Evolutionary conservation across 2,329 filamentous ascomycete species (phyloP).

Genomic region (Epicoccum nigrum): DNA sequence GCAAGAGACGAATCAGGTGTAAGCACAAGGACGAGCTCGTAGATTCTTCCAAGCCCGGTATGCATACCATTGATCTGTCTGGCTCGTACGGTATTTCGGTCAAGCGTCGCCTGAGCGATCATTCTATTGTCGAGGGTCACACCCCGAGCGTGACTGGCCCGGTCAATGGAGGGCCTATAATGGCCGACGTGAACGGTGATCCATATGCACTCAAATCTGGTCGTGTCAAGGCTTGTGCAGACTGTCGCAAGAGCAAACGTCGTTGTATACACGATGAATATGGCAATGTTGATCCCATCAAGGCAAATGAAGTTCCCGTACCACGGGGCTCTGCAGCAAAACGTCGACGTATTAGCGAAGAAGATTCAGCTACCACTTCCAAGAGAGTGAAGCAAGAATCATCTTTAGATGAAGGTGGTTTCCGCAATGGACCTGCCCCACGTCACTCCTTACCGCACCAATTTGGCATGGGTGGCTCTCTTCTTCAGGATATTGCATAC

Average conservation of each 20-base stretch:
- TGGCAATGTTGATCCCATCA: constrained; percentile 68
- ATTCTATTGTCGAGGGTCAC: constrained; percentile 30
- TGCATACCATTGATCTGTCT: constrained; percentile 41
- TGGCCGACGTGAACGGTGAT: constrained; percentile 45
- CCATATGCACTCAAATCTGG: constrained; percentile 60
- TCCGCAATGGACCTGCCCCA: constrained; percentile 28
- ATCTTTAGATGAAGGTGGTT: constrained; percentile 27
- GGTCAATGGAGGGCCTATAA: constrained; percentile 39
- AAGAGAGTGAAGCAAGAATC: constrained; percentile 41
- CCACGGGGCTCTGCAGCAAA: constrained; percentile 62
- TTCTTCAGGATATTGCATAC: constrained; percentile 37
- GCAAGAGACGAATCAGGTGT: constrained; percentile 66
- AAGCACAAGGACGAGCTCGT: constrained; percentile 65
- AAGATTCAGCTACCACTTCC: constrained; percentile 25
- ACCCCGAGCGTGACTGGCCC: constrained; percentile 24
- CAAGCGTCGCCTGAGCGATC: constrained; percentile 43
- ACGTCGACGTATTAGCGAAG: constrained; percentile 57
- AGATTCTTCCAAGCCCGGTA: constrained; percentile 38
- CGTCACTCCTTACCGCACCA: constrained; percentile 34
- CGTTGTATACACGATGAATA: constrained; percentile 71
- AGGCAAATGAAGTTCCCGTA: constrained; percentile 66
- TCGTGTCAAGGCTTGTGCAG: constrained; percentile 68
- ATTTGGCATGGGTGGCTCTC: constrained; percentile 25
- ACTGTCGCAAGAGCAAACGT: constrained; percentile 72
- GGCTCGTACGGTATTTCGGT: constrained; percentile 42